Conservation (phyloP, 1,139 yeast genomes). For the Kodamaea sp. region DNA sequence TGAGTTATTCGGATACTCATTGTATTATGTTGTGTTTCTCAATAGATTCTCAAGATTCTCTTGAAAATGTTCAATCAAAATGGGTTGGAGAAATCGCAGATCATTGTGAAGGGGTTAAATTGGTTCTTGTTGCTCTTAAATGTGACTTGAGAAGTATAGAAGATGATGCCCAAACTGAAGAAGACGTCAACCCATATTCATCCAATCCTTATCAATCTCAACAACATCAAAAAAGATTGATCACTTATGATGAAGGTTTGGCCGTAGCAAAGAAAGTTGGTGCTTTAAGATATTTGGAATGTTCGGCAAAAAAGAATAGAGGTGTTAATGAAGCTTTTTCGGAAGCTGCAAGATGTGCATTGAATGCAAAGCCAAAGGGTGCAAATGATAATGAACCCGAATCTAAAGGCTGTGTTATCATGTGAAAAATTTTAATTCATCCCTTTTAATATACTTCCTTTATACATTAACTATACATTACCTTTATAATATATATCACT, state of each 20-base stretch:
- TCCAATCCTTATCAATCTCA: conserved; percentile 11
- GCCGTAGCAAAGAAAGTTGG: conserved; percentile 84
- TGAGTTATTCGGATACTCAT: conserved; percentile 92
- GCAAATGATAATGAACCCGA: conserved; percentile 51
- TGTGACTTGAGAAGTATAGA: conserved; percentile 75
- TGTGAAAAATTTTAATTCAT: conserved; percentile 17
- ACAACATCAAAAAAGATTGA: conserved; percentile 49
- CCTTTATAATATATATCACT: neutral
- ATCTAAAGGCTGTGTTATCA: conserved; percentile 39
- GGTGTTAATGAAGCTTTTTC: conserved; percentile 97
- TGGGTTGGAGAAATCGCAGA: conserved; percentile 98
- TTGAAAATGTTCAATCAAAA: conserved; percentile 84
- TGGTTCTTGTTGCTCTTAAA: conserved; percentile 89
- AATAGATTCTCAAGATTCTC: conserved; percentile 89
- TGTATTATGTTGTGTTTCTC: conserved; percentile 95
- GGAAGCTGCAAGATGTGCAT: conserved; percentile 94
- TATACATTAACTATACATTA: neutral
- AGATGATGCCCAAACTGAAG: conserved; percentile 27
- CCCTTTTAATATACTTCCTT: neutral
- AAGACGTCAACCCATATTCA: conserved; percentile 34
- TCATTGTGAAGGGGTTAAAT: conserved; percentile 93
- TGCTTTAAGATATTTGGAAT: conserved; percentile 82
- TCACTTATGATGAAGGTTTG: conserved; percentile 78
- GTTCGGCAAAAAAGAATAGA: conserved; percentile 89
- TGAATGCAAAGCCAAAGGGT: conserved; percentile 84